A percentile compares a stretch with the other conserved stretches of the same genome.
Conservation (phyloP, 805 yeast genomes). For the Aciculoconidium aculeatum region DNA sequence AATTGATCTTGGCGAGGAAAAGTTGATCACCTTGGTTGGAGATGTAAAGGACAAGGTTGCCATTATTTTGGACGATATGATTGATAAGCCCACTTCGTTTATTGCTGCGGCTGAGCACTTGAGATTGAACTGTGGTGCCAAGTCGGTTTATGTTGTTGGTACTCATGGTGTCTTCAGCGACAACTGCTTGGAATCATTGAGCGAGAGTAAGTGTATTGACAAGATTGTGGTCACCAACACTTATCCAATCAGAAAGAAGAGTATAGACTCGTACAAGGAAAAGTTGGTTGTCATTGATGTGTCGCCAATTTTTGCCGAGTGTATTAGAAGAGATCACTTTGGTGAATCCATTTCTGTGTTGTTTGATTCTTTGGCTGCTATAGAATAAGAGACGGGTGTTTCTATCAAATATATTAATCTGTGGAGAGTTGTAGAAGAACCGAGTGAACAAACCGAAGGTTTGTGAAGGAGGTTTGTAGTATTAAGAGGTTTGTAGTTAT, state of each 20-base stretch:
- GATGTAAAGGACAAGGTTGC: conserved; percentile 91
- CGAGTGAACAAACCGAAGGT: too few relatives aligned
- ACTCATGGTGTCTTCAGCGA: conserved; percentile 95
- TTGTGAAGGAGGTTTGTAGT: too few relatives aligned
- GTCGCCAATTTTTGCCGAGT: conserved; percentile 93
- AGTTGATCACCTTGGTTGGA: conserved; percentile 92
- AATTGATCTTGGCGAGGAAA: conserved; percentile 57
- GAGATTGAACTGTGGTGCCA: conserved; percentile 93
- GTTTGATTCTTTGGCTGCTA: conserved; percentile 77
- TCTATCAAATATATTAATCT: background rate
- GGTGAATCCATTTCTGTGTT: conserved; percentile 94
- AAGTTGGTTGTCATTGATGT: conserved; percentile 88
- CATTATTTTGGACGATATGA: conserved; percentile 92
- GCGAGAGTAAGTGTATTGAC: conserved; percentile 77
- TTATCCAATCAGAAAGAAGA: conserved; percentile 74
- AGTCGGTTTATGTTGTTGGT: conserved; percentile 81
- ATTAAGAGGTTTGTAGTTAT: too few relatives aligned
- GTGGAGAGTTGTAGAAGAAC: background rate
- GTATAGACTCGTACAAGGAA: conserved; percentile 43
- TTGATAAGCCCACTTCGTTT: conserved; percentile 89
- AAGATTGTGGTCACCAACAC: conserved; percentile 94
- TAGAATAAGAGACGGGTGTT: conserved; percentile 20
- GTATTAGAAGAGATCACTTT: conserved; percentile 96
- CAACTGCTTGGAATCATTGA: conserved; percentile 74
- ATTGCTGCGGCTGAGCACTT: conserved; percentile 98